phyloP scores from a whole-genome alignment of 768 basidiomycete species.

The Chalciporus piperatus region DNA sequence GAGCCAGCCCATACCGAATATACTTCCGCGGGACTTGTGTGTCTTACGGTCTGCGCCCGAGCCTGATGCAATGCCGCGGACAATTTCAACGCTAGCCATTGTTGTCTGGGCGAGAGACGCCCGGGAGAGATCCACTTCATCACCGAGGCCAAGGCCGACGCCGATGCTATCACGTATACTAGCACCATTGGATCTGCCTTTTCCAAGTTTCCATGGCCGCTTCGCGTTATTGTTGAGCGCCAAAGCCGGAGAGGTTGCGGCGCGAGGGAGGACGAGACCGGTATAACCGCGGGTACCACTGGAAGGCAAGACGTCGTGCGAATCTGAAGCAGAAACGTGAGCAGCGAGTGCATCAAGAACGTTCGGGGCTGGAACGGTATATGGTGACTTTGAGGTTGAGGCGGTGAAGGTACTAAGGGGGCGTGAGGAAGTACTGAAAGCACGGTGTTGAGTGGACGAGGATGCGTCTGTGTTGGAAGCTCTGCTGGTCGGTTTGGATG shows the following conservation, averaged over 20 bases:
- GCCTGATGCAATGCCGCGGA: slow-evolving; percentile 47
- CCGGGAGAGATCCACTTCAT: slow-evolving; percentile 68
- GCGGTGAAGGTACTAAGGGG: slow-evolving; percentile 9
- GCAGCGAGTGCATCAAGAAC: slow-evolving; percentile 33
- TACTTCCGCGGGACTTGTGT: slow-evolving; percentile 18
- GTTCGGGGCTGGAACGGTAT: slow-evolving; percentile 28
- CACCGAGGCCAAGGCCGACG: slow-evolving; percentile 31
- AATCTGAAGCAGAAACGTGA: slow-evolving; percentile 26
- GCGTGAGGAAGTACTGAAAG: slow-evolving; percentile 12
- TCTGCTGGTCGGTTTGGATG: neutral
- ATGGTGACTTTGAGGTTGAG: slow-evolving; percentile 32
- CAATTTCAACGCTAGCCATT: slow-evolving; percentile 85
- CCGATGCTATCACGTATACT: slow-evolving; percentile 25
- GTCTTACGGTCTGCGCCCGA: slow-evolving; percentile 15
- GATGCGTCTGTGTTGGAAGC: slow-evolving; percentile 2
- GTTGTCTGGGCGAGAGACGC: slow-evolving; percentile 81
- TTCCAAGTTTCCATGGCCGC: slow-evolving; percentile 27
- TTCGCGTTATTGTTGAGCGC: slow-evolving; percentile 9
- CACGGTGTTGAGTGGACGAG: slow-evolving; percentile 9
- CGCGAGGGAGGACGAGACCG: slow-evolving; percentile 50
- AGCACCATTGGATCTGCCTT: slow-evolving; percentile 4
- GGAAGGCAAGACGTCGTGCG: slow-evolving; percentile 32
- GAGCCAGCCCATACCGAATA: slow-evolving; percentile 31
- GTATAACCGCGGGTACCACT: slow-evolving; percentile 60
- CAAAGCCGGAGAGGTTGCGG: slow-evolving; percentile 22